Conservation (phyloP, 2,329 filamentous ascomycete species). For the Hypoxylon sp. region DNA sequence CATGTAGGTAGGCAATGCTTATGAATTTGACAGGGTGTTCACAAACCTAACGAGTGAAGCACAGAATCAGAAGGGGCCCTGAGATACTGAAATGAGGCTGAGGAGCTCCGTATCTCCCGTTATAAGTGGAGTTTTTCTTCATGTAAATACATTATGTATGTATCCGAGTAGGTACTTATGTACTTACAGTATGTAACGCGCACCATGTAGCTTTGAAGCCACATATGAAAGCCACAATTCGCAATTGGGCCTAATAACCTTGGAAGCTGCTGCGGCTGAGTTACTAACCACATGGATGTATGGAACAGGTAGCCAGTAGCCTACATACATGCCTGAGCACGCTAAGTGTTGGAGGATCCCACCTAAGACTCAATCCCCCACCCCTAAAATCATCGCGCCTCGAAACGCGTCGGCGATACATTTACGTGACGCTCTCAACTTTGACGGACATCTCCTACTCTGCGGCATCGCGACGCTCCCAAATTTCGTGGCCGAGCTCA, state of each 20-base stretch:
- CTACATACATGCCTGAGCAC: background rate
- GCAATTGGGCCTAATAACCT: background rate
- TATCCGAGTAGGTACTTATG: background rate
- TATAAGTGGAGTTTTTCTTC: background rate
- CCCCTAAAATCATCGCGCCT: constrained; percentile 42
- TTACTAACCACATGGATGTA: background rate
- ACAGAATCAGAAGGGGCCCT: background rate
- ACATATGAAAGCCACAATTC: constrained; percentile 25
- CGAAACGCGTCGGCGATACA: constrained; percentile 48
- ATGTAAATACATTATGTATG: too few relatives aligned
- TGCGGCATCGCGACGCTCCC: constrained; percentile 39
- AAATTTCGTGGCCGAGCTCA: constrained; percentile 17
- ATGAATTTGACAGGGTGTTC: background rate
- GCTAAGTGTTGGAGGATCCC: constrained; percentile 6
- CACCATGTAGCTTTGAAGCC: constrained; percentile 24
- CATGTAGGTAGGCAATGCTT: background rate
- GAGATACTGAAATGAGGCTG: constrained; percentile 13
- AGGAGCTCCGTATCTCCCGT: constrained; percentile 16
- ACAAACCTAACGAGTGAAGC: background rate
- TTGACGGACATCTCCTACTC: constrained; percentile 25
- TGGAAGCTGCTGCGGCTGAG: constrained; percentile 4
- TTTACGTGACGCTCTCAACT: constrained; percentile 45
- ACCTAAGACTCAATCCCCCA: constrained; percentile 26
- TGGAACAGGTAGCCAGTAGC: too few relatives aligned
- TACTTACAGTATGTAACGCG: background rate